Base-by-base conservation (phyloP, 371 early-diverging fungal genomes). In the Gilbertella persicaria region DNA sequence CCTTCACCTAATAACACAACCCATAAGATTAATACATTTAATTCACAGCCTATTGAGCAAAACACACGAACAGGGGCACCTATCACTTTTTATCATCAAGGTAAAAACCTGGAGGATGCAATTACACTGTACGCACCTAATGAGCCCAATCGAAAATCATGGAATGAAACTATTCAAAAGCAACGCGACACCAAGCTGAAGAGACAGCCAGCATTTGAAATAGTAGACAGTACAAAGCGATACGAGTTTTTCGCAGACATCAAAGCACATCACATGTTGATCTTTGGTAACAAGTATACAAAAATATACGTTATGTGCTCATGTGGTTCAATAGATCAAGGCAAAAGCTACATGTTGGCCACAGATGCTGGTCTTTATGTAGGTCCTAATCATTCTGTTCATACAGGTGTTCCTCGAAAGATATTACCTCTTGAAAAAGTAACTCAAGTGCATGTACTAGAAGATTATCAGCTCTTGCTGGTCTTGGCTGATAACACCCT, bases 91-190 rank as follows among this genome's bases (percentile, higher is more conserved):
- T 86, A 81, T 21, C 90, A 91, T 50, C 70, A 94, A 14, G 94
- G 95, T 6, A 79, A 87, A 17, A 66, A 75, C 7, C 80, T 84
- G 5, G 53, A 67, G 4, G 82, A 81, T 9, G 45, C 48, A 5
- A 39, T 86, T 53, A 86, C 88, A 0, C 64, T 97, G 33, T 87
- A 87, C 55, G 91, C 93, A 1, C 71, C 82, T 2, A 84, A 86
- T 16, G 70, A 82, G 19, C 84, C 87, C 0, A 92, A 87, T 40
- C 78, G 91, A 23, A 83, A 82, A 55, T 80, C 90, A 30, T 95
- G 95, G 95, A 59, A 84, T 39, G 89, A 92, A 40, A 79, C 85
- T 45, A 89, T 95, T 40, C 77, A 84, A 57, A 84, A 86, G 44
- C 91, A 90, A 66, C 78, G 83, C 40, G 77, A 77, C 30, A 62